phyloP scores from a whole-genome alignment of 2,329 filamentous ascomycete genomes.

The Byssochlamys sp. region DNA sequence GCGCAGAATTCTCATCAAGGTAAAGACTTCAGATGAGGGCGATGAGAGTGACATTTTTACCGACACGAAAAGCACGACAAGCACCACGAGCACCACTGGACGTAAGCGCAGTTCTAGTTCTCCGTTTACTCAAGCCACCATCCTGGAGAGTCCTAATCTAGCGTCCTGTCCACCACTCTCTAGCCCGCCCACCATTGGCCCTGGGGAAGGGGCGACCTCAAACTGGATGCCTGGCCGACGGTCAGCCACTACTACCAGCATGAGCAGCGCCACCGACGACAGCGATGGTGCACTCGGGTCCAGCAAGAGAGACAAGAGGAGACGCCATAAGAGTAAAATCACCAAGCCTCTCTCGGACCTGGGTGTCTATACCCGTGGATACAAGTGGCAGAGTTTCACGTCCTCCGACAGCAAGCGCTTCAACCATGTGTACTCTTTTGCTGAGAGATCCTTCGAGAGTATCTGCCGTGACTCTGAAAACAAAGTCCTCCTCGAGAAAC shows the following conservation, averaged over 20 bases:
- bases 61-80: slow-evolving; percentile 38
- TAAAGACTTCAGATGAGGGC: slow-evolving; percentile 64
- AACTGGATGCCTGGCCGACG: slow-evolving; percentile 44
- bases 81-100: slow-evolving; percentile 34
- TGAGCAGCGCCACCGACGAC: slow-evolving; percentile 61
- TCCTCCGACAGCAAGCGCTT: slow-evolving; percentile 68
- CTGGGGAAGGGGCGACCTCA: slow-evolving; percentile 35
- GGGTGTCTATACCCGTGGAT: slow-evolving; percentile 65
- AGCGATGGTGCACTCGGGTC: slow-evolving; percentile 56
- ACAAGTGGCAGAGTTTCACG: slow-evolving; percentile 78
- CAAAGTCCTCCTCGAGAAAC: slow-evolving; percentile 70
- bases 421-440: slow-evolving; percentile 94
- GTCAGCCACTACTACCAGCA: slow-evolving; percentile 45
- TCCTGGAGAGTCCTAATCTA: slow-evolving; percentile 49
- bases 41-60: slow-evolving; percentile 37
- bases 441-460: slow-evolving; percentile 76
- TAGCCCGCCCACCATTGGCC: slow-evolving; percentile 45
- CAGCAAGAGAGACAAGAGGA: slow-evolving; percentile 48
- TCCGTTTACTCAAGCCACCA: slow-evolving; percentile 56
- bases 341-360: slow-evolving; percentile 71
- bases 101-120: slow-evolving; percentile 65
- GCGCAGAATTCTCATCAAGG: slow-evolving; percentile 80
- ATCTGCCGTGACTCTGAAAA: slow-evolving; percentile 65
- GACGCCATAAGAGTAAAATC: slow-evolving; percentile 69
- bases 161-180: slow-evolving; percentile 41